These are phyloP conservation scores for Stachybotrys chartarum DNA, from an alignment of 2,329 filamentous ascomycete species.

Conservation along the genomic window DNA sequence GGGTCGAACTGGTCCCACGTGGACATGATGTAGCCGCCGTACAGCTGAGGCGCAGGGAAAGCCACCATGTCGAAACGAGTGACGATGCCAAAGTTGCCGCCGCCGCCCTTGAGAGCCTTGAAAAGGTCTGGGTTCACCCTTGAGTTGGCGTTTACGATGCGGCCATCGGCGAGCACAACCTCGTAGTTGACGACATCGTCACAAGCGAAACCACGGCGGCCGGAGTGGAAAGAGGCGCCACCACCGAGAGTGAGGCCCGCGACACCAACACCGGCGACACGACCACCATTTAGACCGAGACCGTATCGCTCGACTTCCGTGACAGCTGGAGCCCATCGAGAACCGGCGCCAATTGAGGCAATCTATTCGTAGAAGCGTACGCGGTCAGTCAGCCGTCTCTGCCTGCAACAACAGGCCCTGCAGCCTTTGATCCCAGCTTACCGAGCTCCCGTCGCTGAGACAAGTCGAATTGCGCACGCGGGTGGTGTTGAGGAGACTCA, in stretches of 20 bases:
- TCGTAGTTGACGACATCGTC: conserved; percentile 11
- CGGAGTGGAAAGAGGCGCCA: conserved; percentile 14
- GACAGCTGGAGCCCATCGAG: conserved; percentile 6
- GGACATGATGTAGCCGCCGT: not conserved
- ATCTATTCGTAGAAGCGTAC: no score
- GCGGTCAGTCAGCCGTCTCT: not conserved
- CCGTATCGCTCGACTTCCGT: conserved; percentile 1
- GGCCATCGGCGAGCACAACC: conserved; percentile 5
- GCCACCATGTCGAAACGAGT: conserved; percentile 1
- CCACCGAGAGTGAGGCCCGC: conserved; percentile 16
- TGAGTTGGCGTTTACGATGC: conserved; percentile 4
- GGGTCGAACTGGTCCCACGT: not conserved
- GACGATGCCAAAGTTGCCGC: conserved; percentile 10
- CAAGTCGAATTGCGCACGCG: conserved; percentile 3
- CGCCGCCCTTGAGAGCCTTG: conserved; percentile 7
- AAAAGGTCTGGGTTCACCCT: conserved; percentile 4
- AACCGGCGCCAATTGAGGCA: conserved; percentile 5
- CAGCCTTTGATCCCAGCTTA: not conserved
- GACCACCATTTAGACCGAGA: not conserved
- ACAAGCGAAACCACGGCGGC: conserved; percentile 13
- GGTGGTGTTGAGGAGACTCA: conserved; percentile 18
- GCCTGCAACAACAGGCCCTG: not conserved
- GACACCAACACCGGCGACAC: conserved; percentile 9
- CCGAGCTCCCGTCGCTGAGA: not conserved
- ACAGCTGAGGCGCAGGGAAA: not conserved